phyloP scores from a whole-genome alignment of 305 asterid genomes.

The Fraxinus paxiana region DNA sequence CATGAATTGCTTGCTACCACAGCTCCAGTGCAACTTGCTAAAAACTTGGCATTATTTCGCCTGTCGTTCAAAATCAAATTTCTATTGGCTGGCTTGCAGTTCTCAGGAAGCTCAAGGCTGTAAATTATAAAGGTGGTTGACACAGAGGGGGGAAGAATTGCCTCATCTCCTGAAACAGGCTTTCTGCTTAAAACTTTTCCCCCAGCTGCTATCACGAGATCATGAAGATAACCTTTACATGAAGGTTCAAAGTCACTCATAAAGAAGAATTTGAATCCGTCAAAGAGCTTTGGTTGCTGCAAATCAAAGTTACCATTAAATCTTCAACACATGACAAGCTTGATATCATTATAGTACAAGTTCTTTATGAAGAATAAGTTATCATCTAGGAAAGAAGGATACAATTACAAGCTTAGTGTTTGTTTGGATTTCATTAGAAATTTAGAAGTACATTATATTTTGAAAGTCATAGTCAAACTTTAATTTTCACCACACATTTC shows the following conservation, averaged over 20 bases:
- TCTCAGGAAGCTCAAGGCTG: slow-evolving; percentile 59
- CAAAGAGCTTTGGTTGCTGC: slow-evolving; percentile 84
- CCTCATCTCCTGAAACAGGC: slow-evolving; percentile 51
- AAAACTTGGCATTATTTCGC: slow-evolving; percentile 46
- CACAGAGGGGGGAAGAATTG: slow-evolving; percentile 19
- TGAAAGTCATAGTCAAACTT: background rate
- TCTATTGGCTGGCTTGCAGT: slow-evolving; percentile 33
- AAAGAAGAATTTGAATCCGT: slow-evolving; percentile 61
- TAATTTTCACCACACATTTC: background rate
- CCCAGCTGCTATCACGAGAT: slow-evolving; percentile 79
- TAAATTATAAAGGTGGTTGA: slow-evolving; percentile 47
- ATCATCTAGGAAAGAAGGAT: background rate
- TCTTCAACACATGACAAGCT: background rate
- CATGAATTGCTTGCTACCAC: slow-evolving; percentile 63
- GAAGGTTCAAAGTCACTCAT: slow-evolving; percentile 62
- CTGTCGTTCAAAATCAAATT: slow-evolving; percentile 34
- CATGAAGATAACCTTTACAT: slow-evolving; percentile 69
- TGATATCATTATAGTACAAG: background rate
- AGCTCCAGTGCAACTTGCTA: slow-evolving; percentile 60
- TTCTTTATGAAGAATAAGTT: background rate
- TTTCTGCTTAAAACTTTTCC: slow-evolving; percentile 73
- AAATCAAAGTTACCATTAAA: slow-evolving; percentile 17
- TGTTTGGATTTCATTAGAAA: background rate
- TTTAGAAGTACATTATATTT: background rate
- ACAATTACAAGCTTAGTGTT: background rate